phyloP scores from a whole-genome alignment of 2,329 filamentous ascomycete genomes.

The Penicillium sp. region DNA sequence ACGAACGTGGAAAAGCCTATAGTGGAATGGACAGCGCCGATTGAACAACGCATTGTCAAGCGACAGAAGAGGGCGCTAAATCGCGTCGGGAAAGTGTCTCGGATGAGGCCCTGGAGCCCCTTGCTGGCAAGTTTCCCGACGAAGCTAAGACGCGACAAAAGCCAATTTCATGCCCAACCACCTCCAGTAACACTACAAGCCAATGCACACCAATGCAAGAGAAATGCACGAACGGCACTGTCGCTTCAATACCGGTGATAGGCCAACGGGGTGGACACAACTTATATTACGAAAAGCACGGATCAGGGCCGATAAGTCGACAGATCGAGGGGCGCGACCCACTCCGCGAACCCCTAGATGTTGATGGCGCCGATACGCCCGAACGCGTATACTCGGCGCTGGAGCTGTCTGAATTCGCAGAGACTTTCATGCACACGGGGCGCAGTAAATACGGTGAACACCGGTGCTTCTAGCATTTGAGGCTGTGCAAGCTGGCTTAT shows the following conservation, averaged over 20 bases:
- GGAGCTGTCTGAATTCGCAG: slow-evolving; percentile 1
- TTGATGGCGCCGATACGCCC: slow-evolving; percentile 14
- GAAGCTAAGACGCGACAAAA: slow-evolving; percentile 7
- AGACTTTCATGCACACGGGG: background rate
- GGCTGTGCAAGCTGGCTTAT: background rate
- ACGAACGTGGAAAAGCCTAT: slow-evolving; percentile 1
- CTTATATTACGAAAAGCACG: background rate
- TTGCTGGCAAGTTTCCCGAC: slow-evolving; percentile 9
- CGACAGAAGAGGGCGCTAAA: background rate
- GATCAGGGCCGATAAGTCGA: slow-evolving; percentile 9
- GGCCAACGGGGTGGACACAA: slow-evolving; percentile 1
- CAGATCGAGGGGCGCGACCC: slow-evolving; percentile 13
- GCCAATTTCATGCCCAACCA: slow-evolving; percentile 17
- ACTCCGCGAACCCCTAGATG: slow-evolving; percentile 15
- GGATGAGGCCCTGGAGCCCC: slow-evolving; percentile 12
- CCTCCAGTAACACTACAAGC: slow-evolving; percentile 18
- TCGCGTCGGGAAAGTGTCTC: slow-evolving; percentile 14
- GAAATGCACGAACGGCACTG: slow-evolving; percentile 2
- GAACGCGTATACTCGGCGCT: slow-evolving; percentile 2
- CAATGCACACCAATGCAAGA: background rate
- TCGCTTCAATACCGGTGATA: slow-evolving; percentile 1
- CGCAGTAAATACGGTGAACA: background rate
- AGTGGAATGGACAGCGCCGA: slow-evolving; percentile 4
- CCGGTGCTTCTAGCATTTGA: background rate
- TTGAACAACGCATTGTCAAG: slow-evolving; percentile 8